Base-by-base conservation (phyloP, 805 yeast species). In the Candida corydali region DNA sequence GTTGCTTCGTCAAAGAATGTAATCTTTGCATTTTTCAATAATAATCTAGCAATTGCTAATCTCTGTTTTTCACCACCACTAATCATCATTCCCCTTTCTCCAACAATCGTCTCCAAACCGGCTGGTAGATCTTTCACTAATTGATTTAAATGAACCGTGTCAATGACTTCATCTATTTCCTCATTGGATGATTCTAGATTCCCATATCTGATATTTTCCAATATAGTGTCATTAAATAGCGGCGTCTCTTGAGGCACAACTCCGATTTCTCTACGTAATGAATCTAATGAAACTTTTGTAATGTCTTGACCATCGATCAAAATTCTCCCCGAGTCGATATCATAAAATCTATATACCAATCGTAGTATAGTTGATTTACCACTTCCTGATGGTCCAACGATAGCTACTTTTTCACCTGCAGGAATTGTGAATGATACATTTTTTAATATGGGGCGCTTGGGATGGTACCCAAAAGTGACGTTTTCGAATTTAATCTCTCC, bases 51-150 rank as follows among this genome's bases (percentile, higher is more conserved):
- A 46, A 93, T 87, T 0, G 98, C 98, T 29, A 93, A 68, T 44
- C 98, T 69, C 61, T 93, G 98, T 57, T 93, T 89, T 57, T 93
- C 98, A 42, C 98, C 98, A n/a, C 98, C 98, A 17, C 96, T 87
- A 32, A 93, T 89, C 98, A 93, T 93, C 74, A 93, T 73, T n/a
- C 98, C 98, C 54, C 94, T 70, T 59, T 93, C 98, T 33, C 98
- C 98, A 12, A 93, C 98, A 40, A 86, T 69, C 0, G 98, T 93
- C 19, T 82, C 68, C 27, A 75, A 66, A 1, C 97, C 96, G 10
- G 85, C 84, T 0, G 98, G 98, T 32, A 93, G 61, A 29, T 80
- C 85, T 5, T 57, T 47, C 11, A 91, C 70, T 32, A 91, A 63
- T 17, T 61, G 57, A 42, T 75, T 75, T 43, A 91, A 68, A 49